Evolutionary conservation across 305 asterid genomes (phyloP), one percentile per base, ranked within the genome.

Genomic region (Fraxinus floribunda): DNA sequence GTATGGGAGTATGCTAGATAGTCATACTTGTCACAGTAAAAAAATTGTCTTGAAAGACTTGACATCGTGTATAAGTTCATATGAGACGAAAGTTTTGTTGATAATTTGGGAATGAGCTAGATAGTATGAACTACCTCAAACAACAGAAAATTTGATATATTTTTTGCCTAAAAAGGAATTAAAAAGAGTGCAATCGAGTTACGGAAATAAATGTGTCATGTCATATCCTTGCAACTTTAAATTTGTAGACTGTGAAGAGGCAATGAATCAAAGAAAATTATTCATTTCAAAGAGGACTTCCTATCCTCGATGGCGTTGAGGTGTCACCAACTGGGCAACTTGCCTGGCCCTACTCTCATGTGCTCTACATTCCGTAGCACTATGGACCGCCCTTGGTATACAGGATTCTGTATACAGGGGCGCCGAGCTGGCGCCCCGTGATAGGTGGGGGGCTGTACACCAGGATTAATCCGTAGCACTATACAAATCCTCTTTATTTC

Each of bases 241-340:
- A 34, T 34, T 46, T 46, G 55, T 46, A 46, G 55, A 16, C 5
- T 55, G 24, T 16, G 64, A 0, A 30, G 5, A 1, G 49, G 52
- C 52, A 41, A 41, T 41, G 16, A 11, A 10, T 0, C 20, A n/a
- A 15, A 44, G 78, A 8, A 34, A 76, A 46, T 13, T 46, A 46
- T 46, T 46, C 52, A 10, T 44, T 44, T 44, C 52, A 11, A 44
- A 46, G 57, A 3, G 57, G 57, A 46, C 57, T 13, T 15, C 57
- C 57, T 13, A 3, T 46, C 68, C 81, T 13, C 34, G 49, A 76
- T 62, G 66, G 70, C 22, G n/a, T 73, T 76, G 85, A 86, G 85
- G 89, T 86, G 90, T 82, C 76, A 85, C 71, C 84, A 88, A 80
- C 86, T 80, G 34, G 84, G 88, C 84, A 88, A 80, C 86, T 80